Percentiles rank a stretch among this genome's conserved stretches.
Conservation (phyloP, 441 rosid species). For the Kokia cookei region DNA sequence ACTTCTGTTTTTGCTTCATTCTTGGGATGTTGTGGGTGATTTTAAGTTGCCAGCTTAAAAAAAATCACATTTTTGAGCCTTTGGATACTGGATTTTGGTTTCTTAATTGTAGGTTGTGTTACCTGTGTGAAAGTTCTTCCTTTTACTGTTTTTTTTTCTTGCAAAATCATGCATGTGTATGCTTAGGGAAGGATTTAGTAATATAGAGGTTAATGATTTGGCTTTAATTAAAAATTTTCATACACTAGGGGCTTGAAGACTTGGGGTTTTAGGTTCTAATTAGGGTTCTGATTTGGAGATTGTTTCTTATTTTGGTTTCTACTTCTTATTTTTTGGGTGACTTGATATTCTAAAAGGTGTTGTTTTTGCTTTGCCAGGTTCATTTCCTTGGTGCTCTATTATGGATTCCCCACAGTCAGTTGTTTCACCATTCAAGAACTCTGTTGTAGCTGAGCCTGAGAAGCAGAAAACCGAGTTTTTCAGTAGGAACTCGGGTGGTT, state of each 20-base stretch:
- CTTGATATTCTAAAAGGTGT: conserved; percentile 4
- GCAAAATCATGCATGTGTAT: conserved; percentile 1
- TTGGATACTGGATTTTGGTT: not conserved
- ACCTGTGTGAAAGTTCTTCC: not conserved
- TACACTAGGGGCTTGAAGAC: not conserved
- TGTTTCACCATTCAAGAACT: conserved; percentile 75
- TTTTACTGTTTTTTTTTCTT: not conserved
- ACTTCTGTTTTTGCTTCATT: not conserved
- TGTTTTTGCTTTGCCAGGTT: conserved; percentile 29
- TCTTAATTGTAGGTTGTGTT: not conserved
- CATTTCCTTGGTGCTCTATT: conserved; percentile 7
- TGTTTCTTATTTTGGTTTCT: not conserved
- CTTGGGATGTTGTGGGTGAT: not conserved
- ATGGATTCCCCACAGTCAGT: conserved; percentile 99
- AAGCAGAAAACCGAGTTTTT: conserved; percentile 43
- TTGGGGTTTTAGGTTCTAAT: conserved; percentile 2
- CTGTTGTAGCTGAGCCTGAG: conserved; percentile 44
- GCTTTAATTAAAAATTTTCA: not conserved
- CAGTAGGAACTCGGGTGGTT: conserved; percentile 6
- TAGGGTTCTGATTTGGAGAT: conserved; percentile 1
- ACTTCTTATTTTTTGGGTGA: not conserved
- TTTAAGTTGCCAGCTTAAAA: not conserved
- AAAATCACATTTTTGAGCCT: not conserved
- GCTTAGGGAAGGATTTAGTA: conserved; percentile 7
- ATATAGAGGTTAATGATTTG: not conserved